phyloP scores from a whole-genome alignment of 2,329 filamentous ascomycete species.

The Phaeosphaeriaceae sp. region DNA sequence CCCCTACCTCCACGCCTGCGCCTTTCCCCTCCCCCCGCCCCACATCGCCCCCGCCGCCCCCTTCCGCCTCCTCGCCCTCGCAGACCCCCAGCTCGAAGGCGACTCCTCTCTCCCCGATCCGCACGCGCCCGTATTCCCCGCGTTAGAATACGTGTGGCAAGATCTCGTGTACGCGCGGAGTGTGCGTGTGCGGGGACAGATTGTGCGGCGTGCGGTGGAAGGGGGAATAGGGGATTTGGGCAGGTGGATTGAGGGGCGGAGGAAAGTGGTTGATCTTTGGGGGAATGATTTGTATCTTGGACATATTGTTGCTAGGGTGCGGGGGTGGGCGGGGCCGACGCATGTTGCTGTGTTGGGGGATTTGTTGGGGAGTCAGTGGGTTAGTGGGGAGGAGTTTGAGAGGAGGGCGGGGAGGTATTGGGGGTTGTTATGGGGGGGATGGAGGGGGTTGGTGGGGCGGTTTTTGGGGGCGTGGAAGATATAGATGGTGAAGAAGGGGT shows the following conservation, averaged over 20 bases:
- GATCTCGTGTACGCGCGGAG: conserved; percentile 29
- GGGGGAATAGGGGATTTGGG: conserved; percentile 65
- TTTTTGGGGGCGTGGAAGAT: conserved; percentile 21
- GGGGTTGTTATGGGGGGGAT: conserved; percentile 76
- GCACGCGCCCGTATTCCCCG: conserved; percentile 44
- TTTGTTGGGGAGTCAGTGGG: conserved; percentile 93
- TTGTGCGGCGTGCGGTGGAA: conserved; percentile 19
- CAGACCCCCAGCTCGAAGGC: conserved; percentile 92
- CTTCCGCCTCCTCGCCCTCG: conserved; percentile 85
- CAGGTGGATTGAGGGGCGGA: conserved; percentile 67
- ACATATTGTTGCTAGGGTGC: conserved; percentile 84
- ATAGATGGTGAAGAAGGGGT: neutral
- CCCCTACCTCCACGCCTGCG: conserved; percentile 77
- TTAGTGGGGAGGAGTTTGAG: conserved; percentile 82
- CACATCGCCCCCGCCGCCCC: conserved; percentile 60
- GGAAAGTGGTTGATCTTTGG: conserved; percentile 85
- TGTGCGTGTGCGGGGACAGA: conserved; percentile 13
- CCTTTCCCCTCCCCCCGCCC: conserved; percentile 66
- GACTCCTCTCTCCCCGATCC: conserved; percentile 76
- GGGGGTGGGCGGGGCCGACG: conserved; percentile 84
- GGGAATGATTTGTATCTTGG: conserved; percentile 96
- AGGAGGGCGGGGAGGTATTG: conserved; percentile 77
- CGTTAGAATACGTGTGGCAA: conserved; percentile 46
- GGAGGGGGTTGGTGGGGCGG: conserved; percentile 63
- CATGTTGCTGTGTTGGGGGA: conserved; percentile 91